Evolutionary conservation across 2,329 filamentous ascomycete genomes (phyloP).

Genomic region (Teratosphaeria destructans): DNA sequence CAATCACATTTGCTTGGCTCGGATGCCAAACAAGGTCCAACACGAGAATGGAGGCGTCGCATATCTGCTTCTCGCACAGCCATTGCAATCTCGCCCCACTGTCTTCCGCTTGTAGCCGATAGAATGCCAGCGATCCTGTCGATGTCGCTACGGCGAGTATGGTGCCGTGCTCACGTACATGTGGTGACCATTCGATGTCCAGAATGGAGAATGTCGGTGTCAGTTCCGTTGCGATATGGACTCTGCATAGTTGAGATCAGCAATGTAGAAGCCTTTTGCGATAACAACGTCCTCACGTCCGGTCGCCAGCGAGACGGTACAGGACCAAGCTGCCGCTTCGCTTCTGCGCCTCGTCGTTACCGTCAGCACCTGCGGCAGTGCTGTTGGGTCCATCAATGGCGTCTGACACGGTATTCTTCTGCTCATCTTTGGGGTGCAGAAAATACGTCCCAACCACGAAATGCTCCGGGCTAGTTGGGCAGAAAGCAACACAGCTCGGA

Average conservation of each 20-base stretch:
- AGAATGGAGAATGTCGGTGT: constrained; percentile 41
- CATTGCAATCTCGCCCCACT: not conserved
- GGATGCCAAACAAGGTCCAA: constrained; percentile 69
- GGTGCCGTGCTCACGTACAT: constrained; percentile 23
- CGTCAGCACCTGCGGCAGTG: not conserved
- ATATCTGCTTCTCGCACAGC: constrained; percentile 20
- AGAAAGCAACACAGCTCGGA: constrained; percentile 71
- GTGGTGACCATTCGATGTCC: constrained; percentile 70
- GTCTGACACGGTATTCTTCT: not conserved
- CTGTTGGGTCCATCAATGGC: not conserved
- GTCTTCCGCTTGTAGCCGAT: constrained; percentile 32
- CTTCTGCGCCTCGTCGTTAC: constrained; percentile 10
- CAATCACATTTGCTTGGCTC: constrained; percentile 43
- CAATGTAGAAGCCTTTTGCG: not conserved
- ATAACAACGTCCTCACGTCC: constrained; percentile 42
- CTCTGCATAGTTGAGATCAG: constrained; percentile 18
- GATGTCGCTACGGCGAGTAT: constrained; percentile 69
- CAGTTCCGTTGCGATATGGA: constrained; percentile 8
- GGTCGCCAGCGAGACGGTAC: constrained; percentile 44
- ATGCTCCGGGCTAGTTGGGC: constrained; percentile 49
- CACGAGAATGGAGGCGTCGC: constrained; percentile 52
- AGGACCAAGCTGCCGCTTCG: constrained; percentile 66
- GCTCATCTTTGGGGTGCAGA: constrained; percentile 42
- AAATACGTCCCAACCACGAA: constrained; percentile 81
- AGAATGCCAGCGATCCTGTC: constrained; percentile 59